Evolutionary conservation across 352 stramenopile genomes (phyloP), one percentile per base, ranked within the genome.

Genomic region (Globisporangium emineosum): DNA sequence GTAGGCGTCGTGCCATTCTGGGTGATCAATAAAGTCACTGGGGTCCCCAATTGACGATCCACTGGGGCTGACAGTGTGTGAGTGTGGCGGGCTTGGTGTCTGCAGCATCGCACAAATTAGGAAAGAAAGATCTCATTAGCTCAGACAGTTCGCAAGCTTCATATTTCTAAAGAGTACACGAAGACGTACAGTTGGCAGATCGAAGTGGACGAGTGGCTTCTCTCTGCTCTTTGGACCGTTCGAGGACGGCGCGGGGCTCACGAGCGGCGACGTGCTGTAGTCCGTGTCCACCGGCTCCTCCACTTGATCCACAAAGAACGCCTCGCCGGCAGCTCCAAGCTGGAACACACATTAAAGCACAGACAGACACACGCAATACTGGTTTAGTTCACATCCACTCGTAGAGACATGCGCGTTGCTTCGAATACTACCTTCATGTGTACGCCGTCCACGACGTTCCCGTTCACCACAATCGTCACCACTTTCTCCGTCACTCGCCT

Each of bases 291-390:
- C 80, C 1, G 73, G 77, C 40, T 86, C 69, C 10, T 84, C 65
- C 57, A 86, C 78, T 47, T 77, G 63, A 37, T 90, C 77, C 6
- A 93, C 79, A 62, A 95, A 95, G 72, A 89, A 91, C 6, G 80
- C 86, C 54, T 95, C 83, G 13, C 86, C 86, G 2, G 77, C 76
- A 1, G 68, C 72, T 1, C 78, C 84, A 10, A 95, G 33, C 73
- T 92, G 53, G 25, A 13, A 27, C n/a, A 52, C 45, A 27, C 5
- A 55, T 5, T 33, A 27, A 33, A 21, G 6, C 7, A 30, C 27
- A 33, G 21, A 33, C 15, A 21, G 6, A 12, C 5, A 33, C 4
- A 27, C 12, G 27, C 17, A 37, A 10, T 17, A 47, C 17, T 23
- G 10, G 8, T 2, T 43, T 42, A 55, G 27, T 8, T 13, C 21